These are phyloP conservation scores for Aspergillus unguis DNA, from an alignment of 2,329 filamentous ascomycete genomes.

Conservation along the genomic window DNA sequence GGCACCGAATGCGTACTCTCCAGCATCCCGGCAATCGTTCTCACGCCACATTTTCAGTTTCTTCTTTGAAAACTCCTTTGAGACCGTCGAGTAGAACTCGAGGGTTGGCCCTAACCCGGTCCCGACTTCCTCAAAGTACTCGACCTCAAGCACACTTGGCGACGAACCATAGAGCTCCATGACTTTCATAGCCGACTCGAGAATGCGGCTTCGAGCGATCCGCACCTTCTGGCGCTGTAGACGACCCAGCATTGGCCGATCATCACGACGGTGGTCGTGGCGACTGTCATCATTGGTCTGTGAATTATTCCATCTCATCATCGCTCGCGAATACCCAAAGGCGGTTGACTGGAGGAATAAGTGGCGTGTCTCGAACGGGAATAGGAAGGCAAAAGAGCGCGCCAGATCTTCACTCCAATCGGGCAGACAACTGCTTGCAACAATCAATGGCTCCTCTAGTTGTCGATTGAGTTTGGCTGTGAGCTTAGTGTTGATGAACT, in stretches of 20 bases:
- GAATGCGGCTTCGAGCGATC: constrained; percentile 87
- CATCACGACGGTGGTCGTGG: constrained; percentile 77
- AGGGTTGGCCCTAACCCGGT: constrained; percentile 93
- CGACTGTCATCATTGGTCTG: constrained; percentile 77
- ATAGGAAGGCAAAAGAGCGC: constrained; percentile 90
- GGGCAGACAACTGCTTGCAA: constrained; percentile 92
- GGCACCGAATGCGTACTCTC: constrained; percentile 80
- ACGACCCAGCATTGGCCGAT: constrained; percentile 84
- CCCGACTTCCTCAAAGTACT: constrained; percentile 98
- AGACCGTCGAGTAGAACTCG: constrained; percentile 97
- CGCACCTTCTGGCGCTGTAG: constrained; percentile 97
- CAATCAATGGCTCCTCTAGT: constrained; percentile 91
- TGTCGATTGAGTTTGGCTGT: constrained; percentile 97
- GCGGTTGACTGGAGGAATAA: constrained; percentile 97
- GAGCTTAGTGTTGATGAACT: constrained; percentile 98
- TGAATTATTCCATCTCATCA: constrained; percentile 94
- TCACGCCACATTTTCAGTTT: constrained; percentile 97
- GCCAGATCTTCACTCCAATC: constrained; percentile 95
- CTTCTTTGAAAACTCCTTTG: constrained; percentile 95
- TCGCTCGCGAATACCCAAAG: constrained; percentile 94
- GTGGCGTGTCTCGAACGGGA: constrained; percentile 96
- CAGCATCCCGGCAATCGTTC: constrained; percentile 66
- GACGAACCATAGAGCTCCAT: constrained; percentile 99
- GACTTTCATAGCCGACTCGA: constrained; percentile 95
- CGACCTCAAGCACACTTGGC: constrained; percentile 91